Conservation (phyloP, 1,139 yeast genomes). For the Kodamaea ohmeri region DNA sequence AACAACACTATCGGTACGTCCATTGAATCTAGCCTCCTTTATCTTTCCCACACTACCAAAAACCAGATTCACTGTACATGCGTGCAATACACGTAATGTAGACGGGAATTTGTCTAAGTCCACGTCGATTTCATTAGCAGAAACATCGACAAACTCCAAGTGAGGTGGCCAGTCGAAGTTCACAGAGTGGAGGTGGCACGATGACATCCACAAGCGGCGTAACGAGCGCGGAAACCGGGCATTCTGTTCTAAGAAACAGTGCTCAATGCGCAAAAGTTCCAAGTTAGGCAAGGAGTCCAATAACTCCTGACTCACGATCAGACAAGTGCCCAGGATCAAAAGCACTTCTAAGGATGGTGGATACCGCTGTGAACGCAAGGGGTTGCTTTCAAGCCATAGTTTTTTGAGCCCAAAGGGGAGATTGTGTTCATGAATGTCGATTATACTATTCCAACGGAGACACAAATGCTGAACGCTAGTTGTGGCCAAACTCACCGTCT, state of each 20-base stretch:
- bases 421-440: neutral
- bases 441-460: slow-evolving; percentile 5
- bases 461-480: neutral
- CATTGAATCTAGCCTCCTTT: neutral
- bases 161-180: slow-evolving; percentile 2
- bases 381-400: slow-evolving; percentile 7
- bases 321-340: slow-evolving; percentile 5
- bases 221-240: slow-evolving; percentile 2
- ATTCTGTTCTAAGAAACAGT: slow-evolving; percentile 1
- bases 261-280: slow-evolving; percentile 2
- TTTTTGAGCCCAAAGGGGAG: slow-evolving; percentile 2
- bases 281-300: slow-evolving; percentile 5
- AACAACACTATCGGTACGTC: neutral
- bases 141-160: slow-evolving; percentile 5
- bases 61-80: slow-evolving; percentile 5
- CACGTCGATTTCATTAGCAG: slow-evolving; percentile 3
- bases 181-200: slow-evolving; percentile 3
- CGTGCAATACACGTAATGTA: slow-evolving; percentile 3
- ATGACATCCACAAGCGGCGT: slow-evolving; percentile 2
- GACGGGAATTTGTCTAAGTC: slow-evolving; percentile 2
- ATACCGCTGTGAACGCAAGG: slow-evolving; percentile 1
- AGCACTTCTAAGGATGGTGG: slow-evolving; percentile 4
- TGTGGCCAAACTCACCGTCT: neutral
- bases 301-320: slow-evolving; percentile 2
- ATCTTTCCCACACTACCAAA: slow-evolving; percentile 2